These are phyloP conservation scores for Aspergillus clavatus DNA, from an alignment of 2,329 filamentous ascomycete species.

Conservation along the genomic window DNA sequence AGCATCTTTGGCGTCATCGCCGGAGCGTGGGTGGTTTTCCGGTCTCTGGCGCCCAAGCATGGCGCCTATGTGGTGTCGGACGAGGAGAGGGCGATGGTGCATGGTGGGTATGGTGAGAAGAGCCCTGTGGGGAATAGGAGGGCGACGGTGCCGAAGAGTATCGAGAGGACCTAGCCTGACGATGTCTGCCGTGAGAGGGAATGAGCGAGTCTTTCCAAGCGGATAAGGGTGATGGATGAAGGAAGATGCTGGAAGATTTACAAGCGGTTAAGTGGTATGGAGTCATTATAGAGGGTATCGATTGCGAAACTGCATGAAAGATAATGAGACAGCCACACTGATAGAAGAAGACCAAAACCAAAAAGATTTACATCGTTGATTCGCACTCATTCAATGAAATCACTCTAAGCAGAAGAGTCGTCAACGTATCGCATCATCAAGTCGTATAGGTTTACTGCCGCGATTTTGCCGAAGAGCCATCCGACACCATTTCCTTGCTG, in stretches of 20 bases:
- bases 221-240: neutral
- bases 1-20: constrained; percentile 19
- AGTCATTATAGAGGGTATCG: constrained; percentile 7
- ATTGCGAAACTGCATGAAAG: constrained; percentile 5
- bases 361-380: neutral
- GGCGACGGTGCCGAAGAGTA: constrained; percentile 6
- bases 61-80: constrained; percentile 9
- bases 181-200: too few species aligned
- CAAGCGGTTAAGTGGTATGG: neutral
- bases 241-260: neutral
- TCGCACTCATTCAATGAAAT: neutral
- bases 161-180: neutral
- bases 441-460: neutral
- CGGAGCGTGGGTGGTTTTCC: constrained; percentile 17
- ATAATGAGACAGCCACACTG: constrained; percentile 12
- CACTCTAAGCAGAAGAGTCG: neutral
- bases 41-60: constrained; percentile 13
- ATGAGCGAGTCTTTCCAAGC: neutral
- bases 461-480: neutral
- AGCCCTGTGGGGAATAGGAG: constrained; percentile 10
- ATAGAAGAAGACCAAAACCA: neutral
- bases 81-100: constrained; percentile 15
- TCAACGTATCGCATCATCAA: neutral
- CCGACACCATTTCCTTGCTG: constrained; percentile 12
- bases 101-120: constrained; percentile 9